phyloP scores from a whole-genome alignment of 2,329 filamentous ascomycete genomes.

The Penicillium fuscoglaucum region DNA sequence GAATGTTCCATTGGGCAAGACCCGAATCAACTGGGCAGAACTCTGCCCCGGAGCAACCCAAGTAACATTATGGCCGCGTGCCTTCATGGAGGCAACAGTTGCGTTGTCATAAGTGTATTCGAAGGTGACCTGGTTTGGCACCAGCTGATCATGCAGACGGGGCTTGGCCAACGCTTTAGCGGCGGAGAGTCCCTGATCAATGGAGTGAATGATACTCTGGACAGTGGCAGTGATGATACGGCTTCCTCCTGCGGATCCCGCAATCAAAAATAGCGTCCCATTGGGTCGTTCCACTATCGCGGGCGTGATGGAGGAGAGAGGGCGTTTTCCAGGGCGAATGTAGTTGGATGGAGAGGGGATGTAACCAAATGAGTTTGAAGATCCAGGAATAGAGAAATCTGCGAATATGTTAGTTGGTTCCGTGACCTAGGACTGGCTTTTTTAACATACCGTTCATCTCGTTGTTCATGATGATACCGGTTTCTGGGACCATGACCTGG shows the following conservation, averaged over 20 bases:
- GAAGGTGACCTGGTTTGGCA: constrained; percentile 67
- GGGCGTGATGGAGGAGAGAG: constrained; percentile 78
- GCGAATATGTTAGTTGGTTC: constrained; percentile 46
- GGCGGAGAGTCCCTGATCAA: constrained; percentile 65
- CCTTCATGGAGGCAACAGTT: constrained; percentile 63
- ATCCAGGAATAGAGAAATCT: constrained; percentile 83
- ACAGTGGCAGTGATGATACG: constrained; percentile 80
- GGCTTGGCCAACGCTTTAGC: constrained; percentile 64
- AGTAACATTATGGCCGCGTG: constrained; percentile 69
- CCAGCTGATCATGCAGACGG: constrained; percentile 77
- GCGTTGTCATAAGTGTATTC: constrained; percentile 68
- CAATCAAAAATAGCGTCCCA: constrained; percentile 64
- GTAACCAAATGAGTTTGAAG: constrained; percentile 80
- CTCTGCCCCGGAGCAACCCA: constrained; percentile 66
- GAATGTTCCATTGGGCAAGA: constrained; percentile 65
- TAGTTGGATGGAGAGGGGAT: constrained; percentile 78
- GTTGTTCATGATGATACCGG: constrained; percentile 74
- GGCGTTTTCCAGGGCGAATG: constrained; percentile 76
- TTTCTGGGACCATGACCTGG: constrained; percentile 73
- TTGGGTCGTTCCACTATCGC: constrained; percentile 70
- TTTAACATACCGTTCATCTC: constrained; percentile 57
- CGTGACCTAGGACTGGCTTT: constrained; percentile 20
- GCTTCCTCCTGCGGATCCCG: constrained; percentile 77
- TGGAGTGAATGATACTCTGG: constrained; percentile 69
- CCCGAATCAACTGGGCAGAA: constrained; percentile 68